Conservation (phyloP, 1,284 basidiomycete species). For the Gymnopus androsaceus region DNA sequence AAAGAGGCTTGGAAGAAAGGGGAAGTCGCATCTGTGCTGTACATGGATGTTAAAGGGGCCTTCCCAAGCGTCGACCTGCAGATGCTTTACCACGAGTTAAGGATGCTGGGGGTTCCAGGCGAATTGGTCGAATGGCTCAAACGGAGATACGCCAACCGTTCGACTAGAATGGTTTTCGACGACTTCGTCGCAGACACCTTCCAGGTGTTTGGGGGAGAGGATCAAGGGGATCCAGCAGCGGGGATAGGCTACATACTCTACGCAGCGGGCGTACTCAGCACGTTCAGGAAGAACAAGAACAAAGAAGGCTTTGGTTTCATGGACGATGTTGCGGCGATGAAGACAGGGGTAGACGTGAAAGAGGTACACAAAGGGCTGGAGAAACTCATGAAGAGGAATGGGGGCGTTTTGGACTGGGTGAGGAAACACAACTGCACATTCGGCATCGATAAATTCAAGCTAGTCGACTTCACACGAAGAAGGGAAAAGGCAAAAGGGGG, state of each 20-base stretch:
- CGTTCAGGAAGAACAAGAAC: not conserved
- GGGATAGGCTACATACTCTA: conserved; percentile 4
- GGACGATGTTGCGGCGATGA: conserved; percentile 6
- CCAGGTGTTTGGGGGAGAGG: conserved; percentile 28
- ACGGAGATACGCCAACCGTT: conserved; percentile 20
- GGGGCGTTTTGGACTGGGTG: not conserved
- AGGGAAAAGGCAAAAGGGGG: not conserved
- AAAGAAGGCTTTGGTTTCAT: not conserved
- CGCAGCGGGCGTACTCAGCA: not conserved
- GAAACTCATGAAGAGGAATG: not conserved
- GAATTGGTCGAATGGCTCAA: conserved; percentile 23
- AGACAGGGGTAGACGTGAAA: not conserved
- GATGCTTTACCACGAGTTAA: conserved; percentile 33
- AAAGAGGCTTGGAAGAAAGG: conserved; percentile 30
- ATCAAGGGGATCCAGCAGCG: conserved; percentile 32
- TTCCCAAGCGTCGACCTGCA: conserved; percentile 30
- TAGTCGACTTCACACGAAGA: not conserved
- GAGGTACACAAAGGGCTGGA: not conserved
- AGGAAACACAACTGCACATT: conserved; percentile 1
- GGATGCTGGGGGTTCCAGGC: conserved; percentile 28
- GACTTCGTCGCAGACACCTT: conserved; percentile 27
- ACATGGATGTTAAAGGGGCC: conserved; percentile 35
- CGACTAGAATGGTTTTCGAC: conserved; percentile 31
- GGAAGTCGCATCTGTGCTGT: conserved; percentile 32
- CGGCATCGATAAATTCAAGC: conserved; percentile 4